These are phyloP conservation scores for Hypoxylon intermedium DNA, from an alignment of 495 filamentous ascomycete species.

Conservation along the genomic window DNA sequence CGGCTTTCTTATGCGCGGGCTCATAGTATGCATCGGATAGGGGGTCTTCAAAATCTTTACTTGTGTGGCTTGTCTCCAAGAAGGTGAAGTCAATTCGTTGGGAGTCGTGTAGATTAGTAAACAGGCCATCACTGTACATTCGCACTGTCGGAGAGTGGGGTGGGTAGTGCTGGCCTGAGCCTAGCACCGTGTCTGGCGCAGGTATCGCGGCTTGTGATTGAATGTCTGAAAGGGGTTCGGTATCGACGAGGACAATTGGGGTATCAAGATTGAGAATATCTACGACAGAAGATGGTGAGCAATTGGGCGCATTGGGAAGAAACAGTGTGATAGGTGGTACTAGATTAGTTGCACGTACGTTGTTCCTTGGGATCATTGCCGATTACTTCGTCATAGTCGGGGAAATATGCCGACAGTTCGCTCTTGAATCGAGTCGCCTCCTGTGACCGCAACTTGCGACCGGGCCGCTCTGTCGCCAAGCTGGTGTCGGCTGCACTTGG, in stretches of 20 bases:
- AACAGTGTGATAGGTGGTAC: constrained; percentile 16
- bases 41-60: constrained; percentile 64
- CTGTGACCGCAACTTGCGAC: constrained; percentile 62
- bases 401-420: constrained; percentile 85
- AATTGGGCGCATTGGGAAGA: constrained; percentile 48
- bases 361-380: constrained; percentile 77
- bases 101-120: constrained; percentile 58
- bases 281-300: constrained; percentile 42
- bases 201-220: constrained; percentile 40
- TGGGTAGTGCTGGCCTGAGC: constrained; percentile 11
- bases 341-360: constrained; percentile 59
- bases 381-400: constrained; percentile 89
- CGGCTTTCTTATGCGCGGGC: constrained; percentile 74
- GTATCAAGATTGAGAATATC: constrained; percentile 68
- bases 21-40: constrained; percentile 72
- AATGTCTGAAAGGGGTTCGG: constrained; percentile 39
- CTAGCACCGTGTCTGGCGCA: constrained; percentile 23
- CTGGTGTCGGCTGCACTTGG: constrained; percentile 50
- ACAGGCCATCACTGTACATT: constrained; percentile 55
- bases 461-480: constrained; percentile 55
- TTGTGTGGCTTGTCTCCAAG: constrained; percentile 51
- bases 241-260: constrained; percentile 63
- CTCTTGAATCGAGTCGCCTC: constrained; percentile 75
- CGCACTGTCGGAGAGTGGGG: constrained; percentile 48
- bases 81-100: constrained; percentile 64